These are phyloP conservation scores for Colletotrichum magnum DNA, from an alignment of 2,329 filamentous ascomycete genomes.

Conservation along the genomic window DNA sequence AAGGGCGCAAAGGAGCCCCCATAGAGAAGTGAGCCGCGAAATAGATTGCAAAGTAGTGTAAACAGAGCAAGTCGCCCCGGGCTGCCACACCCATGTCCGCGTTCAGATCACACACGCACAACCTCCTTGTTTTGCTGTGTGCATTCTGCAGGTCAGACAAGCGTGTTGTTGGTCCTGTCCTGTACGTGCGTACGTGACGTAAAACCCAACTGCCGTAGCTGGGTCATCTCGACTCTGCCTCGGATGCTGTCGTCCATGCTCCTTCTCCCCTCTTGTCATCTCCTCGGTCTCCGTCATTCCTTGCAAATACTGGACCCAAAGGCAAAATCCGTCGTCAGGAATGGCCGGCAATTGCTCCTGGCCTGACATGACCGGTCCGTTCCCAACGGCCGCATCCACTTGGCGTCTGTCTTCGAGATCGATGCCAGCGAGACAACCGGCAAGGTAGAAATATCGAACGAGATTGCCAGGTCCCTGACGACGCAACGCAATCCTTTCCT, in stretches of 20 bases:
- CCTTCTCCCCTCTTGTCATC: constrained; percentile 16
- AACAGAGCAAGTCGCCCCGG: constrained; percentile 24
- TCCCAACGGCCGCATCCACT: constrained; percentile 25
- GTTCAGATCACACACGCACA: constrained; percentile 20
- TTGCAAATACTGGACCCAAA: not conserved
- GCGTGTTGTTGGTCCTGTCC: constrained; percentile 1
- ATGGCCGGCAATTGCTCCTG: constrained; percentile 2
- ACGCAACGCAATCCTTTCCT: constrained; percentile 18
- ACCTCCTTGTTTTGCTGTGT: constrained; percentile 29
- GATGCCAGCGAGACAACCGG: not conserved
- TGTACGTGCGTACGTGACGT: constrained; percentile 12
- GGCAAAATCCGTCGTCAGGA: not conserved
- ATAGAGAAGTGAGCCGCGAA: not conserved
- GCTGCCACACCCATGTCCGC: constrained; percentile 21
- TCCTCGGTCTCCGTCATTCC: constrained; percentile 3
- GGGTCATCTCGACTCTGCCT: constrained; percentile 1
- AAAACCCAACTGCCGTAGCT: not conserved
- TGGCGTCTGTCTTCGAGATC: not conserved
- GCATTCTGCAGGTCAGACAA: constrained; percentile 26
- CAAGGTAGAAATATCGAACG: constrained; percentile 3
- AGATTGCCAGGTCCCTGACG: constrained; percentile 23
- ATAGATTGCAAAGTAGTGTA: not conserved
- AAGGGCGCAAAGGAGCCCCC: too few species aligned
- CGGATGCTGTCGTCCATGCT: constrained; percentile 1
- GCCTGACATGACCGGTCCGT: not conserved